Evolutionary conservation across 768 basidiomycete species (phyloP).

Genomic region (Lactifluus hygrophoroides): DNA sequence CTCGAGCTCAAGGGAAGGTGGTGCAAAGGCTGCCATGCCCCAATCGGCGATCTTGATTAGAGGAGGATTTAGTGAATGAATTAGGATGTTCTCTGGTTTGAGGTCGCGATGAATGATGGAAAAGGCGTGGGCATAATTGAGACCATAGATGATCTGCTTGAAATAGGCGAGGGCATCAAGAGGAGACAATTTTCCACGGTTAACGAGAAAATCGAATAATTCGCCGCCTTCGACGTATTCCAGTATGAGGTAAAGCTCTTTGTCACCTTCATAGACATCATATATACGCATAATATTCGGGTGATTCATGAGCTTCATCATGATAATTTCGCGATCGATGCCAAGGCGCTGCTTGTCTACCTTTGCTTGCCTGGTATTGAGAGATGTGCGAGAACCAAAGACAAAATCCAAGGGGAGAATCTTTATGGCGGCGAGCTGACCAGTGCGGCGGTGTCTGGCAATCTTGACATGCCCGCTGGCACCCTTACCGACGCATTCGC

Average conservation of each 20-base stretch:
- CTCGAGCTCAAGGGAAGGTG: conserved; percentile 75
- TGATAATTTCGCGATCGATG: conserved; percentile 90
- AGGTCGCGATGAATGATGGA: conserved; percentile 97
- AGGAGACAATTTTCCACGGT: conserved; percentile 70
- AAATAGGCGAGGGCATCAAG: conserved; percentile 86
- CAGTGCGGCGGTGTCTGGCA: conserved; percentile 76
- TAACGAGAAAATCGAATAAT: conserved; percentile 93
- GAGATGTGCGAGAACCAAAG: conserved; percentile 60
- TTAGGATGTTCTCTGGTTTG: conserved; percentile 95
- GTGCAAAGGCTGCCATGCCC: conserved; percentile 96
- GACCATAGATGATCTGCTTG: conserved; percentile 90
- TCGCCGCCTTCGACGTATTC: conserved; percentile 97
- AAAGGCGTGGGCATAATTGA: conserved; percentile 95
- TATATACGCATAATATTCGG: conserved; percentile 94
- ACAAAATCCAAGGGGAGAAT: conserved; percentile 82
- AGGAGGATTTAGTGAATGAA: conserved; percentile 71
- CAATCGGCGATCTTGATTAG: conserved; percentile 96
- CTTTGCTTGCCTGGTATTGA: conserved; percentile 58
- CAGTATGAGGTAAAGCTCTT: conserved; percentile 84
- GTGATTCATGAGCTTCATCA: conserved; percentile 99
- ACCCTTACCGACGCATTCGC: conserved; percentile 90
- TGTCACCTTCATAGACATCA: conserved; percentile 91
- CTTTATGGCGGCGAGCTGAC: conserved; percentile 92
- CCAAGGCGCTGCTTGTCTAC: conserved; percentile 76
- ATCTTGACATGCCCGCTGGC: conserved; percentile 93